A percentile compares a stretch with the other conserved stretches of the same genome.
phyloP scores from a whole-genome alignment of 495 filamentous ascomycete genomes.

The Opeltia flavorubescens region DNA sequence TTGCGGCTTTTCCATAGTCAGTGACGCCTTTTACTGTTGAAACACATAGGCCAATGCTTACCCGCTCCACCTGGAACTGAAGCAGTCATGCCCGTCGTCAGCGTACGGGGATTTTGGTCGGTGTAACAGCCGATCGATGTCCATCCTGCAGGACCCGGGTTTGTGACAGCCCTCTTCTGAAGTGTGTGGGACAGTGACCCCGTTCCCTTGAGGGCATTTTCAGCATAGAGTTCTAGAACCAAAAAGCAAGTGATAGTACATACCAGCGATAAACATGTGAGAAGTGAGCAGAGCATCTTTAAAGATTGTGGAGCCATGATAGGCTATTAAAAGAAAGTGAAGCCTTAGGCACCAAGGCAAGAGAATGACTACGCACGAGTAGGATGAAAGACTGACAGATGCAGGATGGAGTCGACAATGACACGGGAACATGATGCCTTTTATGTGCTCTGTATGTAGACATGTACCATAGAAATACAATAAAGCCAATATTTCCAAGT shows the following conservation, averaged over 20 bases:
- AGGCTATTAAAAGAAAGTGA: not conserved
- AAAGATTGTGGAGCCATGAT: slow-evolving; percentile 1
- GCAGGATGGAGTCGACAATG: too few relatives aligned
- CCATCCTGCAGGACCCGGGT: not conserved
- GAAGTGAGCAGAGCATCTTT: not conserved
- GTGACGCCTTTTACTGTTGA: too few relatives aligned
- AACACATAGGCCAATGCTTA: too few relatives aligned
- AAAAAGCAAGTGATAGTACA: not conserved
- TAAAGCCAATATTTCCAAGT: too few relatives aligned
- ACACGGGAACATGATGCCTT: too few relatives aligned
- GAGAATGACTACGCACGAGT: not conserved
- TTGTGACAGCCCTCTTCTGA: not conserved
- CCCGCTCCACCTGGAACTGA: not conserved
- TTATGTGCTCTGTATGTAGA: too few relatives aligned
- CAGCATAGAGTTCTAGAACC: not conserved
- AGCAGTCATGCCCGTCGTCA: not conserved
- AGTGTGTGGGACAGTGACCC: not conserved
- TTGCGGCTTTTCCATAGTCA: too few relatives aligned
- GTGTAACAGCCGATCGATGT: not conserved
- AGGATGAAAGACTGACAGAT: not conserved
- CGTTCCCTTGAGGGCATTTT: not conserved
- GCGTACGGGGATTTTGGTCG: not conserved
- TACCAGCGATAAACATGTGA: not conserved
- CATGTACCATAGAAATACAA: too few relatives aligned
- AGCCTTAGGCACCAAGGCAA: not conserved